phyloP scores from a whole-genome alignment of 768 basidiomycete genomes.

The Collybia mongolica region DNA sequence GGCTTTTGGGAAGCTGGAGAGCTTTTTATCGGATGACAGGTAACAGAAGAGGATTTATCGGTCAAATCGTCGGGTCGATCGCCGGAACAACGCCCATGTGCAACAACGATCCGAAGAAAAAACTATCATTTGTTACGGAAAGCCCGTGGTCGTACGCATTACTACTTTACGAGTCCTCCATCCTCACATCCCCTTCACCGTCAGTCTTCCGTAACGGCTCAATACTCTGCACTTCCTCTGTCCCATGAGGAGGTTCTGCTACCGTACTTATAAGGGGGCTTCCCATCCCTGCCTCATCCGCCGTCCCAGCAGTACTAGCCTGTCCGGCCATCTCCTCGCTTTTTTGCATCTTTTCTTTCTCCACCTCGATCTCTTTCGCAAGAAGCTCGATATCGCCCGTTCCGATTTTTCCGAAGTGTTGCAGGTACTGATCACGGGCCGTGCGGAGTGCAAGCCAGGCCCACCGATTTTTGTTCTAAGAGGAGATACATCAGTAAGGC shows the following conservation, averaged over 20 bases:
- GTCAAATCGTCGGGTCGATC: no score
- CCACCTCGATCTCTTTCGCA: slow-evolving; percentile 49
- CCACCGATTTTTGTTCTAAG: slow-evolving; percentile 73
- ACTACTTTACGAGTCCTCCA: slow-evolving; percentile 32
- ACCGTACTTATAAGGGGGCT: slow-evolving; percentile 23
- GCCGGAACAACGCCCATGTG: no score
- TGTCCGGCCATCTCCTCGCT: slow-evolving; percentile 32
- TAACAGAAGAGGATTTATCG: no score
- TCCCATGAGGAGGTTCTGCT: slow-evolving; percentile 15
- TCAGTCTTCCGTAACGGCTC: slow-evolving; percentile 23
- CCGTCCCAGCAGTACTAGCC: slow-evolving; percentile 18
- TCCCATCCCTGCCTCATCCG: slow-evolving; percentile 32
- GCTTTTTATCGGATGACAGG: no score
- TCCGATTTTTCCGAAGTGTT: slow-evolving; percentile 82
- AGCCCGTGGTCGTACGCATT: no score
- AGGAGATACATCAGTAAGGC: not conserved
- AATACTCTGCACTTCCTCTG: slow-evolving; percentile 18
- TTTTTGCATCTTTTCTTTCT: slow-evolving; percentile 35
- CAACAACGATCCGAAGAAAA: no score
- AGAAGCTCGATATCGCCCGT: slow-evolving; percentile 68
- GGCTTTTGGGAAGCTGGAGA: no score
- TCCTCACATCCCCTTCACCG: slow-evolving; percentile 47
- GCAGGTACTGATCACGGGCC: slow-evolving; percentile 69
- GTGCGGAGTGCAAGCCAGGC: slow-evolving; percentile 81
- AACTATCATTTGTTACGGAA: no score